Conservation (phyloP, 2,329 filamentous ascomycete genomes). For the Cyphellophora attinorum region DNA sequence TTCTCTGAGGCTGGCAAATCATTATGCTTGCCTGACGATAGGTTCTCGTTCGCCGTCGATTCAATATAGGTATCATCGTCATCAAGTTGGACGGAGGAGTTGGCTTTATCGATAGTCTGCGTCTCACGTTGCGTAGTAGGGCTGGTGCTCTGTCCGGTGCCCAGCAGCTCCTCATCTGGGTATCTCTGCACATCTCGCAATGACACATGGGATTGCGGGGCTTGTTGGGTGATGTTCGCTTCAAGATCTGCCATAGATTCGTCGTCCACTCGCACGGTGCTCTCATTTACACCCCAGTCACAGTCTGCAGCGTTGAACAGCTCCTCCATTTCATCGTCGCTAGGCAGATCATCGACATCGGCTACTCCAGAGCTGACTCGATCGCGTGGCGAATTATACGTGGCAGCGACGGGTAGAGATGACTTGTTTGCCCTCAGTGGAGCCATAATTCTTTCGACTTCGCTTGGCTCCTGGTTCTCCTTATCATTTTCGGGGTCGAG, state of each 20-base stretch:
- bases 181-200: conserved; percentile 8
- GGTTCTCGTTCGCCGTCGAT: background rate
- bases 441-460: background rate
- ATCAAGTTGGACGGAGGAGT: background rate
- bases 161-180: conserved; percentile 3
- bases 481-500: background rate
- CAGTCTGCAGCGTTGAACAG: background rate
- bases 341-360: background rate
- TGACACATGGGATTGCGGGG: conserved; percentile 10
- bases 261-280: background rate
- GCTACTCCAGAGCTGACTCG: background rate
- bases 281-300: background rate
- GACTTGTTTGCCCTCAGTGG: background rate
- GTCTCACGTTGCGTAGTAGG: background rate
- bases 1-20: background rate
- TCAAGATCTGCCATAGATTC: conserved; percentile 5
- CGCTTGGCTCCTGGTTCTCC: conserved; percentile 2
- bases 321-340: background rate
- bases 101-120: background rate
- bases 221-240: conserved; percentile 6
- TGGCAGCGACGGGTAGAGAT: background rate
- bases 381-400: background rate
- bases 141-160: conserved; percentile 4
- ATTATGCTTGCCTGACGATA: background rate
- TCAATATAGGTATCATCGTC: background rate